Evolutionary conservation across 306 rosid genomes (phyloP), one percentile per base, ranked within the genome.

Genomic region (Castanospermum australe): DNA sequence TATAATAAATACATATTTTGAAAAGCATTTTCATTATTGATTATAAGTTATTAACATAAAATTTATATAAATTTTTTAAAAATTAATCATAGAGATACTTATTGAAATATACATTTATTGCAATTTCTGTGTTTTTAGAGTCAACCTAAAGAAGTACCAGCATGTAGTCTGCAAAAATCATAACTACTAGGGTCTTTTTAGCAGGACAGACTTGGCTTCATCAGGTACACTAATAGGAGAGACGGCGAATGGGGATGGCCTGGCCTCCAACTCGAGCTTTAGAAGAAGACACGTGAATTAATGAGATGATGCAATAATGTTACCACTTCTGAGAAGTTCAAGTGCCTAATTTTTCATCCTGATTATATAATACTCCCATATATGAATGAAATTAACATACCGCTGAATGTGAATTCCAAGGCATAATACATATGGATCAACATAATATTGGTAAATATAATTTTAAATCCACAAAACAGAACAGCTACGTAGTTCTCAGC

Each of bases 401-500:
- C 8, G 17, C 35, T 48, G 20, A 24, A n/a, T 8, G 20, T 22
- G 36, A 73, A 75, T 32, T 68, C 54, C 63, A 67, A 21, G 12
- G 57, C 79, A 80, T 42, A 71, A 54, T 36, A 41, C 66, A 38
- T 17, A 15, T 25, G 25, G 36, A 79, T 57, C 7, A 61, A 25
- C 73, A 44, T 68, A 56, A 68, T 15, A 24, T 6, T 47, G 35
- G 54, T 18, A 59, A 36, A 30, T 48, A 48, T 69, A 86, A 54
- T 56, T 68, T 57, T 67, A 82, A 61, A 63, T 78, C 77, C 51
- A 66, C 39, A 30, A 67, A 21, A 71, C 12, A 61, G 73, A 76
- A 77, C 59, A 76, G 59, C 63, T 6, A 76, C 47, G 2, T 22
- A 30, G 77, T 33, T 81, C 63, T 63, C 45, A 61, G 45, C 24